A percentile compares a stretch with the other conserved stretches of the same genome.
These are phyloP conservation scores for Tetradesmus obliquus DNA, from an alignment of 139 green algal species.

Conservation along the genomic window DNA sequence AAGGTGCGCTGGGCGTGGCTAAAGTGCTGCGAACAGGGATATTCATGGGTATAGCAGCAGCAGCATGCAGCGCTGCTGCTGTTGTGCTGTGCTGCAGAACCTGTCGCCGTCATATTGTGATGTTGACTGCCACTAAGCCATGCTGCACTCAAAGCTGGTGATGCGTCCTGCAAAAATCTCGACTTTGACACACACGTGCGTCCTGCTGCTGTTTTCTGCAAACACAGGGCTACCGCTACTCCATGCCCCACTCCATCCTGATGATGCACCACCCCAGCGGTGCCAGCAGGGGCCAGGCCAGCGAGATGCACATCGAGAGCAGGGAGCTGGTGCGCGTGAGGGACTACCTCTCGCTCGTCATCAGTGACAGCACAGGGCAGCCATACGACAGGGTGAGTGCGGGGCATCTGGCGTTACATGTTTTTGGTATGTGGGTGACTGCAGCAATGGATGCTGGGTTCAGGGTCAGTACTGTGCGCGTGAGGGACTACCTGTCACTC, in stretches of 20 bases:
- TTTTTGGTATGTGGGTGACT: not conserved
- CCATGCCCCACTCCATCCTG: conserved; percentile 93
- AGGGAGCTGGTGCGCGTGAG: conserved; percentile 94
- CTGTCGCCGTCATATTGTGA: too few species aligned
- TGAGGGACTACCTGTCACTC: conserved; percentile 90
- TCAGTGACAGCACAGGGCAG: conserved; percentile 87
- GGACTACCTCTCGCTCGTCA: conserved; percentile 89
- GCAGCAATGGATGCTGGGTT: not conserved
- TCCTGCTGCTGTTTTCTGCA: not conserved
- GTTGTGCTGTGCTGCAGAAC: too few species aligned
- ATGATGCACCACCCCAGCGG: conserved; percentile 98
- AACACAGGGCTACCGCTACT: conserved; percentile 86
- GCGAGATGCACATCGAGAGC: conserved; percentile 98
- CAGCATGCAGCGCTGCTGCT: too few species aligned
- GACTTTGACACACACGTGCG: not conserved
- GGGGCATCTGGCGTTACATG: not conserved
- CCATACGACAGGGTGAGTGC: conserved; percentile 80
- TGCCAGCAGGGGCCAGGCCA: conserved; percentile 90
- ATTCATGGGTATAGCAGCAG: too few species aligned
- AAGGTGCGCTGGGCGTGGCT: not conserved
- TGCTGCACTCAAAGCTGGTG: too few species aligned
- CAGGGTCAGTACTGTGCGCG: conserved; percentile 62
- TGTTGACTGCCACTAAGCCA: too few species aligned
- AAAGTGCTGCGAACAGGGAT: not conserved
- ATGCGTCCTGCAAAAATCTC: not conserved